Base-by-base conservation (phyloP, 768 basidiomycete genomes). In the Hydnomerulius pinastri region DNA sequence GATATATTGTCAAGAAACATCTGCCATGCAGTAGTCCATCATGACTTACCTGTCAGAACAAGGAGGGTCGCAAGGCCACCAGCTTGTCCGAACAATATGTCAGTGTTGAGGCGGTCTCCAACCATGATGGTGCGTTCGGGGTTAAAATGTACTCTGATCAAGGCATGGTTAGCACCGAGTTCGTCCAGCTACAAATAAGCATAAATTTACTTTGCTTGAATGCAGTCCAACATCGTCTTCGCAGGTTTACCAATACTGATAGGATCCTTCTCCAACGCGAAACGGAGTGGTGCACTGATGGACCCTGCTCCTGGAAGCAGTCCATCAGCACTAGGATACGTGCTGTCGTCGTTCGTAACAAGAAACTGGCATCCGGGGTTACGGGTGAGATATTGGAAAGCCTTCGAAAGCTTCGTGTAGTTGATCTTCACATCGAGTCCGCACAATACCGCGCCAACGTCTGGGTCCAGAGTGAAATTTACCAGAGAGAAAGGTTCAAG, bases 401-500 rank as follows among this genome's bases (percentile, higher is more conserved):
- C 97, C 70, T 93, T 96, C 10, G 87, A 89, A 46, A 92, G 74
- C 72, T 99, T 99, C 47, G 89, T 92, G 73, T 98, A 99, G 71
- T 92, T 97, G 65, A 97, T 78, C 58, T 77, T 74, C 20, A 78
- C 79, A 70, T 98, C 96, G 21, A 95, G 80, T 2, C 96, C 96
- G 65, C 93, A 95, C n/a, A 98, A 76, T 12, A 99, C 96, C 9
- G 91, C 95, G n/a, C 80, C 88, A 43, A 99, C 84, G 44, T 78
- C 73, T 6, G 87, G 83, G 66, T 98, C 96, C 5, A 80, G 71
- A 2, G 75, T 77, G 70, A 91, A 96, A 55, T 82, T 71, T 38
- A 77, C 76, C n/a, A 88, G 72, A 28, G 76, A 76, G 66, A 95
- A 87, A 2, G 81, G 74, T 32, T 74, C 79, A 36, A 92, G 77